Evolutionary conservation across 1,139 yeast genomes (phyloP), one percentile per base, ranked within the genome.

Genomic region (Zygotorulaspora mrakii): DNA sequence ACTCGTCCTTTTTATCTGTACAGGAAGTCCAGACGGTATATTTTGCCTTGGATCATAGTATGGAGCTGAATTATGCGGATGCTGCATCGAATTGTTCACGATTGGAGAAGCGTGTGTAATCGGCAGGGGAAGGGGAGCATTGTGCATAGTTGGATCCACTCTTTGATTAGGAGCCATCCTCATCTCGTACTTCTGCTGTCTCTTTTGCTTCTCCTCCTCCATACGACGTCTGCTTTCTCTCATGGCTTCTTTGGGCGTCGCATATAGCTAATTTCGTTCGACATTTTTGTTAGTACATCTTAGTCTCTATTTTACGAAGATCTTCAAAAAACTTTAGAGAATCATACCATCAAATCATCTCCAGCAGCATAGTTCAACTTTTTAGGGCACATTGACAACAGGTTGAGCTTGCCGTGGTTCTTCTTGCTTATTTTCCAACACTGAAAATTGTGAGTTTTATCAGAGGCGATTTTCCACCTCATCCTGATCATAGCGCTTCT

Each of bases 241-340:
- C 53, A 62, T 46, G 2, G 65, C 62, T 39, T 62, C 64, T 37
- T 59, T 59, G 13, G 66, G 66, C 1, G 66, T 62, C 1, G 65
- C 62, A 44, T 55, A 59, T 17, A 61, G 43, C 49, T 50, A 27
- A 12, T 27, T 10, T 18, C 8, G 16, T 32, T 20, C 14, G 35
- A 30, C 17, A 12, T 4, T 22, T 24, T 18, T 17, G 46, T 42
- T 39, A 42, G 33, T 42, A 34, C 25, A 9, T 16, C n/a, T 21
- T 17, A 14, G 29, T 20, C 14, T 12, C 25, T 10, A 21, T 13
- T 14, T 10, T 17, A 16, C 21, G 20, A 21, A 17, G 1, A 18
- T 20, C n/a, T 4, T 29, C 13, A 16, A 9, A 8, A 39, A 29
- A 13, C 12, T 23, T n/a, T 20, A 9, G 11, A n/a, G 17, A 31